Evolutionary conservation across 2,329 filamentous ascomycete genomes (phyloP), one percentile per base, ranked within the genome.

Genomic region (Cladophialophora chaetospira): DNA sequence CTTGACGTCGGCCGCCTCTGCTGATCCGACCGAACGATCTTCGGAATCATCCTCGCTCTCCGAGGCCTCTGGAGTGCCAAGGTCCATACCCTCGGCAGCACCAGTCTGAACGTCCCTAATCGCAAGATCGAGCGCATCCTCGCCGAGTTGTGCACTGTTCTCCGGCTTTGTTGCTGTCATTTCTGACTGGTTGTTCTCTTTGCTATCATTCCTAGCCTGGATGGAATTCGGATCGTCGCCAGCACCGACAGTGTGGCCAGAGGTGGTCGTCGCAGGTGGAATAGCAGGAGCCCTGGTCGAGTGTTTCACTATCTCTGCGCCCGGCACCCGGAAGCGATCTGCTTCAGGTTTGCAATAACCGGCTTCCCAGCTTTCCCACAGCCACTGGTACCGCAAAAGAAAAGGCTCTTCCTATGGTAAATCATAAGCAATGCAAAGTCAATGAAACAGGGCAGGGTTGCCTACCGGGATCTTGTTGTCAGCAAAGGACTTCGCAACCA

Each of bases 331-430:
- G 66, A 90, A 94, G 44, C 82, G 81, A 23, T 71, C 70, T 63
- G 86, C 83, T 2, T 73, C 72, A 4, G 81, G 77, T 60, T 13
- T 89, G 71, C 0, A 91, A 1, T 73, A 72, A 4, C 77, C 75
- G 60, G 82, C 85, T 31, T 75, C 73, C 33, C 89, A 79, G 62
- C 88, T 91, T 54, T 91, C 87, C 2, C 87, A 73, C 0, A 86
- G 82, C 65, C 88, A 93, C 0, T 78, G 74, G 46, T 89, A 86
- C 55, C 85, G 87, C 9, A 91, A 85, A 26, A 58, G 15, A 11
- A 25, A 31, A 8, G 25, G 52, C 19, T 29, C 8, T 13, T 43
- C 47, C 57, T 56, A 29, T 17, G 10, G 10, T 13, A 43, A 11
- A 35, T 21, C 26, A 38, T 58, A 29, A 55, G 52, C 35, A 9